Evolutionary conservation across 1,284 basidiomycete genomes (phyloP).

Genomic region (Heterobasidion occidentale): DNA sequence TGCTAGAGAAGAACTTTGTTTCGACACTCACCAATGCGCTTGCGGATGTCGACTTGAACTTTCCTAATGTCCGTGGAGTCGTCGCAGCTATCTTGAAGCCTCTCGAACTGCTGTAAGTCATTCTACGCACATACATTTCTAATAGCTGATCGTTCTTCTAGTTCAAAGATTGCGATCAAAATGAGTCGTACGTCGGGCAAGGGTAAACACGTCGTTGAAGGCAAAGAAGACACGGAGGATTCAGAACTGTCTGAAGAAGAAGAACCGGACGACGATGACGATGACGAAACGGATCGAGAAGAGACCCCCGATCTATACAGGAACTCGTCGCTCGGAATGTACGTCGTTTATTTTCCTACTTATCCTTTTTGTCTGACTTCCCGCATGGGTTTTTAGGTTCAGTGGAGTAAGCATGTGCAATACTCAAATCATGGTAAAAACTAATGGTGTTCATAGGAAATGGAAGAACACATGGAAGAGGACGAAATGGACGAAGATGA

Average conservation of each 20-base stretch:
- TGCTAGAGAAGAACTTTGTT: slow-evolving; percentile 98
- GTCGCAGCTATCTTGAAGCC: slow-evolving; percentile 85
- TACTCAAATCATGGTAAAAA: not conserved
- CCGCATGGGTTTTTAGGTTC: slow-evolving; percentile 38
- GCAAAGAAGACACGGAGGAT: slow-evolving; percentile 47
- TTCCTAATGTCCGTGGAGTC: slow-evolving; percentile 84
- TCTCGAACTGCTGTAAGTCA: slow-evolving; percentile 78
- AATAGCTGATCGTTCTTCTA: slow-evolving; percentile 22
- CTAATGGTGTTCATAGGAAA: slow-evolving; percentile 44
- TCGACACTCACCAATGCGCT: slow-evolving; percentile 83
- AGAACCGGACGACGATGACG: slow-evolving; percentile 49
- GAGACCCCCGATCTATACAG: slow-evolving; percentile 94
- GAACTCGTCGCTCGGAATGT: slow-evolving; percentile 96
- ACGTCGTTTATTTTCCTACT: slow-evolving; percentile 23
- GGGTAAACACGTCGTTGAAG: slow-evolving; percentile 47
- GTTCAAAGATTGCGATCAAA: slow-evolving; percentile 94
- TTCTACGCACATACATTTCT: not conserved
- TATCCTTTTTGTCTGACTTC: not conserved
- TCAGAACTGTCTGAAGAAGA: slow-evolving; percentile 59
- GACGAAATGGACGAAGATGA: slow-evolving; percentile 80
- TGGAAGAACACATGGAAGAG: slow-evolving; percentile 71
- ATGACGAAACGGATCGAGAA: slow-evolving; percentile 49
- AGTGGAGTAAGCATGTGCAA: slow-evolving; percentile 56
- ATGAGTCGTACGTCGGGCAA: slow-evolving; percentile 83
- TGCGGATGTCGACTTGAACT: slow-evolving; percentile 93